Conservation (phyloP, 495 filamentous ascomycete genomes). For the Rhizodiscina lignyota region DNA sequence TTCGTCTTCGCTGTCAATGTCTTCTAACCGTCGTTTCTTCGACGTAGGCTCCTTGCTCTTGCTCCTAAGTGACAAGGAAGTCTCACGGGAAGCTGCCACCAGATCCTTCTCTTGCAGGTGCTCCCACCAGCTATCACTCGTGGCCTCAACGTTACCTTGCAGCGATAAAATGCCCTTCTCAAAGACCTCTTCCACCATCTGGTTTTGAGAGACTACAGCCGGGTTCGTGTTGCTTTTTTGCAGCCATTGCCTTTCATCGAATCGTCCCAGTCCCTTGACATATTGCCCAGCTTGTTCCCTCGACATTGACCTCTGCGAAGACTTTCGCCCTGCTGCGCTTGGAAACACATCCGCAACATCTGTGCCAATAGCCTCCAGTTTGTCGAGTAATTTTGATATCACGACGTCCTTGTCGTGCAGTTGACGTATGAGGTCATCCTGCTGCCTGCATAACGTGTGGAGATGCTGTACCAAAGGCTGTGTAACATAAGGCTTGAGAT, state of each 20-base stretch:
- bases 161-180: too few species aligned
- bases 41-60: too few species aligned
- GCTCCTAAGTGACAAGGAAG: too few species aligned
- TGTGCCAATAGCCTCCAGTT: conserved; percentile 13
- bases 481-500: conserved; percentile 5
- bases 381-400: conserved; percentile 15
- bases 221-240: too few species aligned
- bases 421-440: conserved; percentile 6
- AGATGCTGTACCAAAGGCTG: conserved; percentile 6
- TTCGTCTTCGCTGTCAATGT: too few species aligned
- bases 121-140: too few species aligned
- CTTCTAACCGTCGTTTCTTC: too few species aligned
- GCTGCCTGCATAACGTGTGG: conserved; percentile 4
- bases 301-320: conserved; percentile 6
- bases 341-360: conserved; percentile 15
- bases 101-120: too few species aligned
- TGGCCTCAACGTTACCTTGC: too few species aligned
- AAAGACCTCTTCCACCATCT: conserved; percentile 2
- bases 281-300: conserved; percentile 10
- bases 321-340: conserved; percentile 9
- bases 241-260: conserved; percentile 13
- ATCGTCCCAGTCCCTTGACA: conserved; percentile 13
- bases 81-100: too few species aligned
- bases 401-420: conserved; percentile 15
- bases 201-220: conserved; percentile 1